Evolutionary conservation across 192 early-diverging fungal genomes (phyloP), one percentile per base, ranked within the genome.

Genomic region (Podila epicladia): DNA sequence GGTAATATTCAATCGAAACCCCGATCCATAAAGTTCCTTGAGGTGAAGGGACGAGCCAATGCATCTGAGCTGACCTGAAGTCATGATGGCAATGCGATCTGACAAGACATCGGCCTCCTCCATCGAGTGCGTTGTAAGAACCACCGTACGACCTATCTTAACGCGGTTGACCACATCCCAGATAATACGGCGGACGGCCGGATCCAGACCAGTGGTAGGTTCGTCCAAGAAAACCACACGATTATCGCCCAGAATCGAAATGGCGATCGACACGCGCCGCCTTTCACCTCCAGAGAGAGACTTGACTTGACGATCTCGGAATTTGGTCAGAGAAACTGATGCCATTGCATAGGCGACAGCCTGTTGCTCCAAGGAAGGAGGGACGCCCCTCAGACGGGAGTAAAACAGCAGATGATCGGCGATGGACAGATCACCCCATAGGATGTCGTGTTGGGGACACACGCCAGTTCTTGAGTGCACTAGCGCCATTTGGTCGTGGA

Each of bases 111-210:
- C 91, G 19, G 92, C 91, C 72, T 93, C 92, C 33, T 92, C 90
- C 87, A 92, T 82, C 49, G 75, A 83, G 55, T 92, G 92, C 0
- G 90, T 92, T 1, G 92, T 92, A 57, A 93, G 32, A 13, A 93
- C 72, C 13, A 92, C 67, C 8, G 85, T 86, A 9, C 85, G 73
- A 22, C 82, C 72, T 15, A 65, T 33, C 62, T 90, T 91, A 55
- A 74, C 71, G 5, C 82, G 65, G 49, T 82, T 59, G 65, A 93
- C 82, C 32, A 90, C 58, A 20, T 85, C 73, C 92, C 92, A 93
- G 59, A 90, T 75, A 19, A 82, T 67, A 20, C 83, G 77, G 2
- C 87, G 82, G 20, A 84, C 72, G 13, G 75, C 65, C 28, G 85
- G 85, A 67, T 93, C 92, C 60, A 93, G 67, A 2, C 90, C 91